Evolutionary conservation across 176 grass and related monocot genomes (phyloP).

Genomic region (Aegilops tauschii): DNA sequence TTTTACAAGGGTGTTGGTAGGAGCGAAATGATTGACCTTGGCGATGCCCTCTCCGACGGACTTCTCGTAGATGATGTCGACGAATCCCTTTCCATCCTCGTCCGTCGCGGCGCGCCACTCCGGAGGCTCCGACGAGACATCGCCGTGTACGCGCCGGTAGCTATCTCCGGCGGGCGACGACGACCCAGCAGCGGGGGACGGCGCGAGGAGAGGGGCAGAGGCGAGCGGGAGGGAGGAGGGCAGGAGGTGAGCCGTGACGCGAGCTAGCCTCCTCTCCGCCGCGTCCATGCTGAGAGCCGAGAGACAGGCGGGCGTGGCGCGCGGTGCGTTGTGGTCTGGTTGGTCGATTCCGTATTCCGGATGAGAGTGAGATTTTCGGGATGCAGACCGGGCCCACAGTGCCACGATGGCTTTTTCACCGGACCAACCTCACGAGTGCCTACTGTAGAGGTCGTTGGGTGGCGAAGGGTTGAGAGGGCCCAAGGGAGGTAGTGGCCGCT

Average conservation of each 20-base stretch:
- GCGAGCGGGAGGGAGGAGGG: conserved; percentile 30
- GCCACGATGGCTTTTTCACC: not conserved
- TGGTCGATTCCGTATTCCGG: not conserved
- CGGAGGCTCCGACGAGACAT: conserved; percentile 54
- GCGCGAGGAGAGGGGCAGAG: conserved; percentile 9
- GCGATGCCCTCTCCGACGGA: conserved; percentile 76
- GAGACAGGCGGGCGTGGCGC: not conserved
- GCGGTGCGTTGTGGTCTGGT: not conserved
- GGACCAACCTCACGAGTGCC: too few relatives aligned
- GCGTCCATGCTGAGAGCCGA: conserved; percentile 19
- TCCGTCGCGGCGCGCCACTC: conserved; percentile 59
- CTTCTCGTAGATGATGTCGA: conserved; percentile 94
- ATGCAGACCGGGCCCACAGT: not conserved
- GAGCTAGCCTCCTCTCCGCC: conserved; percentile 60
- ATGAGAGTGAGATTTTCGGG: conserved; percentile 21
- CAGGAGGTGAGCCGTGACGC: conserved; percentile 54
- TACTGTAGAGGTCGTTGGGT: too few relatives aligned
- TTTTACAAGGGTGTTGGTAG: not conserved
- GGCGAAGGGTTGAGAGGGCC: too few relatives aligned
- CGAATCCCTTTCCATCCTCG: conserved; percentile 65
- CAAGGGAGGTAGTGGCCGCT: too few relatives aligned
- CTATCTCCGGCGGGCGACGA: conserved; percentile 48
- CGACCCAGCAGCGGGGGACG: conserved; percentile 1
- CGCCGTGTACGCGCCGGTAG: conserved; percentile 68
- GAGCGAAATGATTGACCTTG: conserved; percentile 44